Evolutionary conservation across 805 yeast genomes (phyloP).

Genomic region (Scheffersomyces ergatensis): DNA sequence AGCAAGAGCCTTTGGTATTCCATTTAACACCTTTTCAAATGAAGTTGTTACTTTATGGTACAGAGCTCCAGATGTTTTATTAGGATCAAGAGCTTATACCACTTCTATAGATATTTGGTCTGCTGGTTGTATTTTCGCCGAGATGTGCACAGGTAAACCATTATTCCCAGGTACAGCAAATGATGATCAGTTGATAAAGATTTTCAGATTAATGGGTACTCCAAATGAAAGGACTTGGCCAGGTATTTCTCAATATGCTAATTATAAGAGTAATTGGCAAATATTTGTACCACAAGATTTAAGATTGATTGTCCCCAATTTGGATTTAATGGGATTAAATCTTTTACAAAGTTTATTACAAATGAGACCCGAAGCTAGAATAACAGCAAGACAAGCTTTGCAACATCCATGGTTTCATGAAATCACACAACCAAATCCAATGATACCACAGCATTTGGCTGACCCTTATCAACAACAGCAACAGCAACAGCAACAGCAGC

Average conservation of each 20-base stretch:
- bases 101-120: constrained; percentile 99
- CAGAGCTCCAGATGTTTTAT: constrained; percentile 93
- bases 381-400: constrained; percentile 59
- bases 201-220: constrained; percentile 92
- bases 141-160: constrained; percentile 98
- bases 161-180: constrained; percentile 94
- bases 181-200: constrained; percentile 90
- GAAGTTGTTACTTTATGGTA: constrained; percentile 98
- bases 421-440: constrained; percentile 44
- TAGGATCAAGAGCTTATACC: constrained; percentile 93
- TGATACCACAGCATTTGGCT: constrained; percentile 23
- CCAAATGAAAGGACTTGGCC: constrained; percentile 98
- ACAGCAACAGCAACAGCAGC: constrained; percentile 17
- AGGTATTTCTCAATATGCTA: constrained; percentile 86
- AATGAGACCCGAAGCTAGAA: constrained; percentile 61
- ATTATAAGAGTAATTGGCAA: constrained; percentile 81
- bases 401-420: constrained; percentile 84
- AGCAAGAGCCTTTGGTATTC: constrained; percentile 97
- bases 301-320: constrained; percentile 60
- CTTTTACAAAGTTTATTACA: constrained; percentile 57
- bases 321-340: constrained; percentile 69
- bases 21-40: constrained; percentile 94
- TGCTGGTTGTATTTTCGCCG: constrained; percentile 96
- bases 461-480: constrained; percentile 18
- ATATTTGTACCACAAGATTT: constrained; percentile 88